Conservation (phyloP, 1,284 basidiomycete genomes). For the Cutaneotrichosporon arboriforme region DNA sequence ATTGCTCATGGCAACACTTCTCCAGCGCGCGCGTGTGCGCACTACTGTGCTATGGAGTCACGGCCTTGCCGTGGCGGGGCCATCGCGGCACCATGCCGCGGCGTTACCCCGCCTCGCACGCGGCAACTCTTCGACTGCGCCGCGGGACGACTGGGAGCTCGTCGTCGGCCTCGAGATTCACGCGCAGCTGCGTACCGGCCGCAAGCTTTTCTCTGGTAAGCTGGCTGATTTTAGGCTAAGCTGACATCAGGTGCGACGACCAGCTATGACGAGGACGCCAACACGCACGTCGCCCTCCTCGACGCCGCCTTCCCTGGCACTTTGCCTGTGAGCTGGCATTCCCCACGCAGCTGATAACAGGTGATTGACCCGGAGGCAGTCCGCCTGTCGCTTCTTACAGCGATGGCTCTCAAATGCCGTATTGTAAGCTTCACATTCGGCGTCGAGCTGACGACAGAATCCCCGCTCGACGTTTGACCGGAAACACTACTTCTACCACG, state of each 20-base stretch:
- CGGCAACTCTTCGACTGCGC: background rate
- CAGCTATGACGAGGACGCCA: slow-evolving; percentile 30
- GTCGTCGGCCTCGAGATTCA: slow-evolving; percentile 94
- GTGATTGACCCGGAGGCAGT: slow-evolving; percentile 73
- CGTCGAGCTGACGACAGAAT: slow-evolving; percentile 48
- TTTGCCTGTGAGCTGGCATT: slow-evolving; percentile 63
- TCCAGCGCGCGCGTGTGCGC: background rate
- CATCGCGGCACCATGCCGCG: background rate
- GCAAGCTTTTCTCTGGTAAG: slow-evolving; percentile 85
- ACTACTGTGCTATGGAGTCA: background rate
- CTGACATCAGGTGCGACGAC: slow-evolving; percentile 23
- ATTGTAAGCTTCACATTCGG: slow-evolving; percentile 48
- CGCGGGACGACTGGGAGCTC: slow-evolving; percentile 62
- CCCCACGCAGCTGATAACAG: slow-evolving; percentile 50
- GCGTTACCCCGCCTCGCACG: background rate
- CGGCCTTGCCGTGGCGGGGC: background rate
- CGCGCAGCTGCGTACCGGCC: slow-evolving; percentile 79
- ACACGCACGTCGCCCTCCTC: slow-evolving; percentile 71
- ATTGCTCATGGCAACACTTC: background rate
- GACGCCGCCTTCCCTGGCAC: slow-evolving; percentile 93
- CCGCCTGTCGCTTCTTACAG: slow-evolving; percentile 71
- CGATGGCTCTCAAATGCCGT: slow-evolving; percentile 69
- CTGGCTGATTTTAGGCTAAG: slow-evolving; percentile 2
- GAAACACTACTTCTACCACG: slow-evolving; percentile 98
- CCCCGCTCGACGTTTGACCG: slow-evolving; percentile 79